Evolutionary conservation across 305 asterid genomes (phyloP).

Genomic region (Withania somnifera): DNA sequence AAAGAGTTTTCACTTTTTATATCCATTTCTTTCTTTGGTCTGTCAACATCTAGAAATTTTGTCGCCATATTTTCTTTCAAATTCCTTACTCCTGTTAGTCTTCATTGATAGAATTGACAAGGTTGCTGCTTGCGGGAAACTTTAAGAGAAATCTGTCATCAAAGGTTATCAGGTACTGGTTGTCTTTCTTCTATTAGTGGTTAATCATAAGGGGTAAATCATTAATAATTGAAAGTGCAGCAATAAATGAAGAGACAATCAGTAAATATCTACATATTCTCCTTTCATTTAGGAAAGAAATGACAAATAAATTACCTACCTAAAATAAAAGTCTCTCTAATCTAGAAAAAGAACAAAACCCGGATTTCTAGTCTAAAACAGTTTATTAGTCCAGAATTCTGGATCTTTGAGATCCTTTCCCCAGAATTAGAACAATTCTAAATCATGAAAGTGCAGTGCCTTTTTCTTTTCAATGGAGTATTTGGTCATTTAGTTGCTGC

Average conservation of each 20-base stretch:
- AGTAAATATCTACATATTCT: background rate
- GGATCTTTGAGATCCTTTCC: background rate
- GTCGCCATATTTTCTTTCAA: background rate
- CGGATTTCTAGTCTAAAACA: background rate
- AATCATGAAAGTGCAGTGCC: background rate
- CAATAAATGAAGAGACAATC: background rate
- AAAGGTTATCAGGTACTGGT: conserved; percentile 79
- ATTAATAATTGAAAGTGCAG: background rate
- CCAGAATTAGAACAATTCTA: background rate
- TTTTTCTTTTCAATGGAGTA: background rate
- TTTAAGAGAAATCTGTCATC: conserved; percentile 50
- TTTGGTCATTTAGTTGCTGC: background rate
- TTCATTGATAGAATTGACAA: conserved; percentile 36
- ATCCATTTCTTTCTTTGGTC: background rate
- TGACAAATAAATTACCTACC: background rate
- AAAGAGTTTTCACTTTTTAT: background rate
- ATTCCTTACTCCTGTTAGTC: background rate
- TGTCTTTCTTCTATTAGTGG: background rate
- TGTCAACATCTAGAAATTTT: background rate
- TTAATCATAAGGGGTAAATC: background rate
- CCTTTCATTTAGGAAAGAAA: background rate
- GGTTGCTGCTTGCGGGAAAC: conserved; percentile 41
- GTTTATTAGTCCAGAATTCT: background rate
- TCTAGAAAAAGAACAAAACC: background rate
- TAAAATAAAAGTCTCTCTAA: background rate